Conservation (phyloP, 176 grass and related monocot species). For the Phoenix roebelenii region DNA sequence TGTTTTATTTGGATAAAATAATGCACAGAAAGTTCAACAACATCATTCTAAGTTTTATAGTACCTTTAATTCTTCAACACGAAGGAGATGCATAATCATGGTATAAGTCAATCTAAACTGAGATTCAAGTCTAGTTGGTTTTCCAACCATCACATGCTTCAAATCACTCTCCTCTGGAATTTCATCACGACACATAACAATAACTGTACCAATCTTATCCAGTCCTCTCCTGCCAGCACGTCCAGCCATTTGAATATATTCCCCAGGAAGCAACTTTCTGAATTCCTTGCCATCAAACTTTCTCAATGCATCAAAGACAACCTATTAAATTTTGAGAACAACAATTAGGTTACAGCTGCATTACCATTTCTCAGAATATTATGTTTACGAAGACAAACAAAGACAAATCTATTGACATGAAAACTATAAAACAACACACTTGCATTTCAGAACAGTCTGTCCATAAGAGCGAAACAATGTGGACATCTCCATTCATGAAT, state of each 20-base stretch:
- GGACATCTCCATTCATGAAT: too few species aligned
- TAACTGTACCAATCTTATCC: constrained; percentile 92
- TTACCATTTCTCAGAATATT: too few species aligned
- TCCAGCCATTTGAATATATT: constrained; percentile 99
- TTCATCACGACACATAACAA: constrained; percentile 92
- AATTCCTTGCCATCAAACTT: constrained; percentile 98
- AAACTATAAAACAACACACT: too few species aligned
- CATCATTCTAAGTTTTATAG: not conserved
- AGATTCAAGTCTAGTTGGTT: constrained; percentile 76
- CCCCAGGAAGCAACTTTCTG: constrained; percentile 76
- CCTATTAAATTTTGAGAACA: constrained; percentile 40
- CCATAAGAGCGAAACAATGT: too few species aligned
- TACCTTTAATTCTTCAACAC: constrained; percentile 96
- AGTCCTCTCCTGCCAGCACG: constrained; percentile 93
- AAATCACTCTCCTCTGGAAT: constrained; percentile 93
- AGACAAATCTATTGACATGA: too few species aligned
- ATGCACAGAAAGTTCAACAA: too few species aligned
- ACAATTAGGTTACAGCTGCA: too few species aligned
- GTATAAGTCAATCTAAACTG: constrained; percentile 91
- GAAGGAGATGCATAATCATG: constrained; percentile 97
- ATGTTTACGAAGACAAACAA: too few species aligned
- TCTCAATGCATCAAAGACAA: constrained; percentile 87
- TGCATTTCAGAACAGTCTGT: too few species aligned
- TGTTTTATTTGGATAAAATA: too few species aligned
- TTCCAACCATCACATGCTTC: constrained; percentile 92